A percentile compares a stretch with the other conserved stretches of the same genome.
Evolutionary conservation across 306 rosid genomes (phyloP).

Genomic region (Rubus idaeus): DNA sequence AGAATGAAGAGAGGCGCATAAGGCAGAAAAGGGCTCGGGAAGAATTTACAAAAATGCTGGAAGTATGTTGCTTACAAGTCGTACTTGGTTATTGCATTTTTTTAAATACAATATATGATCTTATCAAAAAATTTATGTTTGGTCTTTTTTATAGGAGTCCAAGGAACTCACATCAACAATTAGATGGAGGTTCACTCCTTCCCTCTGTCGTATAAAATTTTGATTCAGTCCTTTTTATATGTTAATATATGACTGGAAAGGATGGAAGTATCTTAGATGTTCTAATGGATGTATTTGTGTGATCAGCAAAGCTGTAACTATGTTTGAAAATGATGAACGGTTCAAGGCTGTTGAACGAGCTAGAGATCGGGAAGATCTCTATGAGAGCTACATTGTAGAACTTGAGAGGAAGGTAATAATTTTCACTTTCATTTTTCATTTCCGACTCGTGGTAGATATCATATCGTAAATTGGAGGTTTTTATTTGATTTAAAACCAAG

Average conservation of each 20-base stretch:
- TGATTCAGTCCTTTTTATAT: conserved; percentile 14
- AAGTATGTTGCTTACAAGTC: conserved; percentile 57
- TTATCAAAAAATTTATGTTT: neutral
- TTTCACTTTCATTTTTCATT: conserved; percentile 10
- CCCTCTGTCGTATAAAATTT: conserved; percentile 18
- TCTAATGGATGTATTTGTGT: conserved; percentile 29
- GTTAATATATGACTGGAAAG: neutral
- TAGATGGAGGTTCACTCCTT: conserved; percentile 78
- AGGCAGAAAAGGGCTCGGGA: conserved; percentile 96
- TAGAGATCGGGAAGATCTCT: conserved; percentile 93
- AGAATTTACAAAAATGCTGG: conserved; percentile 94
- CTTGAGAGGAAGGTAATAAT: conserved; percentile 86
- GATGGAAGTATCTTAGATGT: conserved; percentile 19
- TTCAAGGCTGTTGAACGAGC: conserved; percentile 86
- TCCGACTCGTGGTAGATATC: neutral
- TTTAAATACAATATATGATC: neutral
- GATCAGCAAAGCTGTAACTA: conserved; percentile 81
- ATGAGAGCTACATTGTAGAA: conserved; percentile 94
- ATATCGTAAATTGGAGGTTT: conserved; percentile 13
- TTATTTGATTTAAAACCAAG: neutral
- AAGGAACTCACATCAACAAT: conserved; percentile 87
- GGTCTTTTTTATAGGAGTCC: conserved; percentile 68
- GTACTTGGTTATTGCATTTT: conserved; percentile 11
- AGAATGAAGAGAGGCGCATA: conserved; percentile 95
- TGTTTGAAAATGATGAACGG: conserved; percentile 93